Conservation (phyloP, 2,329 filamentous ascomycete species). For the Exophiala xenobiotica region DNA sequence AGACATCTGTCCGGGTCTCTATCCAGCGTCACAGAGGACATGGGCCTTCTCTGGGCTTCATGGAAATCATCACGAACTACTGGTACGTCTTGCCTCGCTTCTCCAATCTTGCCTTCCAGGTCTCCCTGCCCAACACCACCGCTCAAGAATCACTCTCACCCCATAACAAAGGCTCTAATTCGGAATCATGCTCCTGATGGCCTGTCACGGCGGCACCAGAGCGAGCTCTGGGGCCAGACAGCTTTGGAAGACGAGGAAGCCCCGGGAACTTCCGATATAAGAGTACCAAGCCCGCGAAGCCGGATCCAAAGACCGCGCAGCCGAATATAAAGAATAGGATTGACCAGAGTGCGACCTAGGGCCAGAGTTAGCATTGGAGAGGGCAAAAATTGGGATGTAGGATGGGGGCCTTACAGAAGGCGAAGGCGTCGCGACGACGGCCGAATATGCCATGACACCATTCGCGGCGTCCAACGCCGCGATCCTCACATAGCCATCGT, state of each 20-base stretch:
- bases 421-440: conserved; percentile 7
- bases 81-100: too few relatives aligned
- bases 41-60: too few relatives aligned
- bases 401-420: conserved; percentile 9
- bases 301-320: neutral
- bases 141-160: neutral
- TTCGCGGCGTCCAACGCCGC: conserved; percentile 17
- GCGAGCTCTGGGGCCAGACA: conserved; percentile 3
- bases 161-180: conserved; percentile 5
- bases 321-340: neutral
- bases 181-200: neutral
- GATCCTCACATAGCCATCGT: conserved; percentile 12
- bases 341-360: neutral
- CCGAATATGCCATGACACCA: conserved; percentile 16
- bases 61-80: too few relatives aligned
- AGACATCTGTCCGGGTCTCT: too few relatives aligned
- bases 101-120: too few relatives aligned
- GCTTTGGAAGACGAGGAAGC: conserved; percentile 5
- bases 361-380: neutral
- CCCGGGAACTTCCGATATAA: neutral
- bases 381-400: neutral
- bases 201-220: neutral
- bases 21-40: too few relatives aligned
- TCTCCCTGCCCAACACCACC: too few relatives aligned
- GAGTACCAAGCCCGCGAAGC: conserved; percentile 1